These are phyloP conservation scores for Hypoxylon fragiforme DNA, from an alignment of 495 filamentous ascomycete species.

Conservation along the genomic window DNA sequence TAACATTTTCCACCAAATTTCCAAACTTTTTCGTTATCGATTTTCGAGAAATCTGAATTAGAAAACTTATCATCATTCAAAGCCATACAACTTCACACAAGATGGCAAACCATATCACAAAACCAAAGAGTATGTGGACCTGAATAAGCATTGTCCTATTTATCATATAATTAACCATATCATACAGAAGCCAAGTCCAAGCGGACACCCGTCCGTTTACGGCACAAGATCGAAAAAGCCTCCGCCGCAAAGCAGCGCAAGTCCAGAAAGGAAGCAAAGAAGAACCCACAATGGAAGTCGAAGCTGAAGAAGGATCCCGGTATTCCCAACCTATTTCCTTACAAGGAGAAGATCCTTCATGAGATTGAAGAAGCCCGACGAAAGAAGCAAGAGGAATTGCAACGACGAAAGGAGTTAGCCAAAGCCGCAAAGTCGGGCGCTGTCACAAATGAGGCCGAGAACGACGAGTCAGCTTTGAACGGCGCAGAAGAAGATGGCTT, in stretches of 20 bases:
- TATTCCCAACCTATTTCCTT: slow-evolving; percentile 96
- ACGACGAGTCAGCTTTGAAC: slow-evolving; percentile 45
- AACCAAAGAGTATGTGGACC: slow-evolving; percentile 53
- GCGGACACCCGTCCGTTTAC: slow-evolving; percentile 80
- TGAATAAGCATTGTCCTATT: neutral
- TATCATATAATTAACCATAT: slow-evolving; percentile 11
- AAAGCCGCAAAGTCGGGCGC: slow-evolving; percentile 60
- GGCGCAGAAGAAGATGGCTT: slow-evolving; percentile 51
- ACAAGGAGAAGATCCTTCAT: slow-evolving; percentile 91
- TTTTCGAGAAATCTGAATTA: neutral
- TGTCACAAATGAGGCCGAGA: slow-evolving; percentile 46
- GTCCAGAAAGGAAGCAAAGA: slow-evolving; percentile 81
- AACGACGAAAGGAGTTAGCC: slow-evolving; percentile 68
- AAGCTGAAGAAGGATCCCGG: slow-evolving; percentile 95
- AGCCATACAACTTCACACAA: slow-evolving; percentile 6
- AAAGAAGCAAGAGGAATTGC: slow-evolving; percentile 76
- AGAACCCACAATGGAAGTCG: slow-evolving; percentile 94
- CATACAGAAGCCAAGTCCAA: slow-evolving; percentile 87
- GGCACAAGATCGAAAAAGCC: slow-evolving; percentile 95
- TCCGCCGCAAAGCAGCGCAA: slow-evolving; percentile 90
- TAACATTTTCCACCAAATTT: slow-evolving; percentile 25
- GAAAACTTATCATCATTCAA: neutral
- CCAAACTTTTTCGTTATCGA: slow-evolving; percentile 29
- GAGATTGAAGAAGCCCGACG: slow-evolving; percentile 90
- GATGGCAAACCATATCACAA: slow-evolving; percentile 55